phyloP scores from a whole-genome alignment of 2,329 filamentous ascomycete genomes.

The Trichoderma oligosporum region DNA sequence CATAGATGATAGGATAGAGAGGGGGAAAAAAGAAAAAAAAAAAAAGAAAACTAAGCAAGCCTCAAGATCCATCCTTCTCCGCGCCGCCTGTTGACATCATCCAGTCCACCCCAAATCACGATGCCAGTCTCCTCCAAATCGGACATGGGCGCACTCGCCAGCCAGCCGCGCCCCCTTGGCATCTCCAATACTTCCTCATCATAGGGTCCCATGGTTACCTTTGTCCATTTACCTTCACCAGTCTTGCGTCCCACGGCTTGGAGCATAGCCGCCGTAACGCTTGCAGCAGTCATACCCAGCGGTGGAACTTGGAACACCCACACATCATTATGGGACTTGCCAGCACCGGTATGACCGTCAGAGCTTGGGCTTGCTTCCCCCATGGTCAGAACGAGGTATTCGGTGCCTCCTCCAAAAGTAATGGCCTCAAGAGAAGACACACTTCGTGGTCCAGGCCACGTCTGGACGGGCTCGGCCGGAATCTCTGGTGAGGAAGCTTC shows the following conservation, averaged over 20 bases:
- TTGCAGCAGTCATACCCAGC: constrained; percentile 51
- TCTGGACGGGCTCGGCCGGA: constrained; percentile 32
- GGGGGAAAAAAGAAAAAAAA: neutral
- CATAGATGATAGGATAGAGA: no score
- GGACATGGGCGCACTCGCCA: constrained; percentile 53
- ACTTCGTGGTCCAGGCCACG: constrained; percentile 52
- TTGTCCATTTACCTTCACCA: constrained; percentile 57
- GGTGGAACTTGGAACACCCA: constrained; percentile 63
- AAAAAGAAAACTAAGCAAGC: constrained; percentile 36
- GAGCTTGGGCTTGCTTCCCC: constrained; percentile 52
- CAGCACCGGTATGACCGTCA: constrained; percentile 48
- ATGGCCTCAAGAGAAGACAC: constrained; percentile 54
- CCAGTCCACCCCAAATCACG: constrained; percentile 58
- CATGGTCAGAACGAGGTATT: constrained; percentile 60
- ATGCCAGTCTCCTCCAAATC: constrained; percentile 58
- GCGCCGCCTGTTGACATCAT: constrained; percentile 47
- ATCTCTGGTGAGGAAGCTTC: constrained; percentile 37
- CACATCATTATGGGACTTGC: constrained; percentile 55
- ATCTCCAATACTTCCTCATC: constrained; percentile 51
- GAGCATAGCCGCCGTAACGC: constrained; percentile 53
- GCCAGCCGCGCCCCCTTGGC: constrained; percentile 54
- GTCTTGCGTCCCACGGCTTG: constrained; percentile 50
- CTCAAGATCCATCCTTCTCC: constrained; percentile 64
- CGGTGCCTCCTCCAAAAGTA: constrained; percentile 55
- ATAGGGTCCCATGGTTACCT: constrained; percentile 44